Evolutionary conservation across 1,284 basidiomycete genomes (phyloP), one percentile per base, ranked within the genome.

Genomic region (Wolfiporia cocos): DNA sequence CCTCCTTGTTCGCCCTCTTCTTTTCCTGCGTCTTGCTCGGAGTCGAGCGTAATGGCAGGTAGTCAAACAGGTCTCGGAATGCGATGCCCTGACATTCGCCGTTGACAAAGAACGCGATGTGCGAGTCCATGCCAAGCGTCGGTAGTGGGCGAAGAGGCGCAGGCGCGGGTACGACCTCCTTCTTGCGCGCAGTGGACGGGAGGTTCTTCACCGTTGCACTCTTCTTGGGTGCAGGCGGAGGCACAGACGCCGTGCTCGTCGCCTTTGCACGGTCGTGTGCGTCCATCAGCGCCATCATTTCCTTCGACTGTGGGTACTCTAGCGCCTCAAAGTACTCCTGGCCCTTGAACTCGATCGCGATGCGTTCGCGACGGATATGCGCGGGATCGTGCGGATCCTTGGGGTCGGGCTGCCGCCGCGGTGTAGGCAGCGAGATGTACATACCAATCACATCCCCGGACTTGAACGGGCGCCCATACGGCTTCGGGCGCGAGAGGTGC

Each of bases 251-350:
- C 4, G 78, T 71, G 43, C 65, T 70, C 6, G 72, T 71, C 3
- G 75, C 64, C 59, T 83, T 85, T 10, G 67, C 73, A 34, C 56
- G 55, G 45, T 54, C 54, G 35, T 41, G 54, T 35, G 56, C 53
- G 48, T 91, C 88, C 70, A 92, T 81, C 47, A 94, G 76, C 22
- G 79, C 72, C 20, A 80, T 75, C 96, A 99, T 99, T 67, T 99
- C 96, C 61, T 94, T 95, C n/a, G 77, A 81, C 44, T 83, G 79
- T 1, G 83, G 67, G 61, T 97, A 98, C 63, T 99, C 95, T 51
- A 92, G 73, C 49, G 83, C 85, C 65, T 99, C 96, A 61, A 97
- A 98, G 61, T 96, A 95, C 49, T 92, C 83, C 63, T 95, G 92
- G n/a, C 89, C 90, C 63, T 94, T 94, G 69, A 92, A 92, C 44